Base-by-base conservation (phyloP, 768 basidiomycete genomes). In the Phylloporus rhodoxanthus region DNA sequence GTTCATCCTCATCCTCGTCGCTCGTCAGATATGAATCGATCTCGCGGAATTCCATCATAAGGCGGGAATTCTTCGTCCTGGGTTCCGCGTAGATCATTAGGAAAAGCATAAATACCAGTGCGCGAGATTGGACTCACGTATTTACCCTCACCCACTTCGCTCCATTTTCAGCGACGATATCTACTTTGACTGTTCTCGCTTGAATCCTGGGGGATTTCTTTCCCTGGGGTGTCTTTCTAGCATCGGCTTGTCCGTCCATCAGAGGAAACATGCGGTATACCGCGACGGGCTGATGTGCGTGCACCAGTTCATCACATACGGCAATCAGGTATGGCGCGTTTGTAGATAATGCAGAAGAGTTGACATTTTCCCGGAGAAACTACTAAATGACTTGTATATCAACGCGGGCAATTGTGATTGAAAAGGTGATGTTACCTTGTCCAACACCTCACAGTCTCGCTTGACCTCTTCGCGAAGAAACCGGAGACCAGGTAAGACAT, bases 71-170 rank as follows among this genome's bases (percentile, higher is more conserved):
- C 59, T 86, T 92, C 9, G 85, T 79, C 9, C 90, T 93, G 57
- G 23, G 30, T 30, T 7, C n/a, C 10, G 43, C 56, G 39, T 32
- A 11, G 7, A 20, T 29, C 7, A 47, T 23, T 42, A 26, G 25
- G 26, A 6, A 43, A 30, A 20, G 8, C n/a, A 34, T 5, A 15
- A 33, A 15, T 34, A 3, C 15, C 28, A 20, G 19, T 20, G 17
- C 21, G 43, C 21, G 43, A 46, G 17, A 36, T 19, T 11, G 42
- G 26, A 79, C 85, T 62, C 61, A 91, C 91, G 91, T 92, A 68
- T 92, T 93, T 30, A 93, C 78, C 57, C 90, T 78, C 34, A 90
- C 82, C 92, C 92, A 95, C 3, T 72, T 70, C 20, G 76, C 70
- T 1, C 91, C 91, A 37, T 81, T 78, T 19, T 87, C 80, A 2